Percentiles rank a stretch among this genome's conserved stretches.
Evolutionary conservation across 176 grass and related monocot genomes (phyloP).

Genomic region (Pontederia paniculata): DNA sequence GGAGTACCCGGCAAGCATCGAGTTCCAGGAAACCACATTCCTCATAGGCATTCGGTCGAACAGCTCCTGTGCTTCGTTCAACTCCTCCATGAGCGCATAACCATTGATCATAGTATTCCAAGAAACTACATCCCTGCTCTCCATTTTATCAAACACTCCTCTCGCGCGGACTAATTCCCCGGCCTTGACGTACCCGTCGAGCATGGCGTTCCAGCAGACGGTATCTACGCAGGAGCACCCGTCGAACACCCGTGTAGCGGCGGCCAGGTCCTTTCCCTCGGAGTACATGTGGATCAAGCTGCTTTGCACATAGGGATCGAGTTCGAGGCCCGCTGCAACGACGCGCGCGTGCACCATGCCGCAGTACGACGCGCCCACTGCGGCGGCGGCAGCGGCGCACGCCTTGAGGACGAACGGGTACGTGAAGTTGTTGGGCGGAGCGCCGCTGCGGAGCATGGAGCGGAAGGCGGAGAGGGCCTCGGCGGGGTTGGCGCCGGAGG

Average conservation of each 20-base stretch:
- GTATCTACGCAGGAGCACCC: conserved; percentile 1
- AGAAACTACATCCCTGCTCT: not conserved
- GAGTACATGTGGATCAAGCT: not conserved
- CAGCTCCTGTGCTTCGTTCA: not conserved
- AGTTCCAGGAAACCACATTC: conserved; percentile 11
- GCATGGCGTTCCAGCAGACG: not conserved
- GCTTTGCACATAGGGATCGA: conserved; percentile 1
- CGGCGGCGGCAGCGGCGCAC: too few species aligned
- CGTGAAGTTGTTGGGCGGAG: conserved; percentile 3
- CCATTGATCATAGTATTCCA: conserved; percentile 9
- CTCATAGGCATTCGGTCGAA: not conserved
- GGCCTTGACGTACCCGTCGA: conserved; percentile 1
- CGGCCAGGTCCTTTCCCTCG: not conserved
- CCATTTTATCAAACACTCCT: not conserved
- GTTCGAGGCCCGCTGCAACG: not conserved
- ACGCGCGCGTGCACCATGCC: not conserved
- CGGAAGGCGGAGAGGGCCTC: not conserved
- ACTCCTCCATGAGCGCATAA: not conserved
- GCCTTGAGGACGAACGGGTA: conserved; percentile 12
- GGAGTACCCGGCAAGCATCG: not conserved
- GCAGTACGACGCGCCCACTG: not conserved
- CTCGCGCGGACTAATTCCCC: not conserved
- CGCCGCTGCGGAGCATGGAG: not conserved
- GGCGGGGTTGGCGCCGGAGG: not conserved
- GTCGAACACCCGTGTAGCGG: not conserved